Percentiles rank a stretch among this genome's conserved stretches.
These are phyloP conservation scores for Naegleria fowleri DNA, from an alignment of 208 protist species.

Conservation along the genomic window DNA sequence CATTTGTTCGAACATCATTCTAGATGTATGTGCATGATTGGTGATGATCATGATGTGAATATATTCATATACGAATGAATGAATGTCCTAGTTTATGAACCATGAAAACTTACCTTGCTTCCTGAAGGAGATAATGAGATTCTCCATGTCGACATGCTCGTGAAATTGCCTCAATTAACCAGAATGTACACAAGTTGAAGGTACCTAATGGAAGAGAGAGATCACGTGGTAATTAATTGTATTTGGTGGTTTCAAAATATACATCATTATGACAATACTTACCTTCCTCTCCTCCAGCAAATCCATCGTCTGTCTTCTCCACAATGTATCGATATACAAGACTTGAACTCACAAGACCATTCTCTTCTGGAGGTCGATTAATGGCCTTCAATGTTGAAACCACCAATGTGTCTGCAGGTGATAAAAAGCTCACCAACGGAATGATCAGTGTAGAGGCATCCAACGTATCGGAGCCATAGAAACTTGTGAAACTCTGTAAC, in stretches of 20 bases:
- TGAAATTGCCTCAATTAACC: constrained; percentile 47
- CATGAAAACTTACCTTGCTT: constrained; percentile 31
- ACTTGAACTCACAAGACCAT: constrained; percentile 39
- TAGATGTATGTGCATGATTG: neutral
- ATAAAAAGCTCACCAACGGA: constrained; percentile 49
- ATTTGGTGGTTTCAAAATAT: too few species aligned
- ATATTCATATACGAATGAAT: too few species aligned
- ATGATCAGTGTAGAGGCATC: constrained; percentile 44
- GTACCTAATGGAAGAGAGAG: too few species aligned
- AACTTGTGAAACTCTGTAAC: constrained; percentile 38
- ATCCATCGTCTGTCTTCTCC: constrained; percentile 23
- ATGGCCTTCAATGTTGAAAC: constrained; percentile 43
- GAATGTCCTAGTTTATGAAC: too few species aligned
- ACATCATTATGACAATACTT: too few species aligned
- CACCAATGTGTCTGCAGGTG: constrained; percentile 43
- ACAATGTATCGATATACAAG: constrained; percentile 45
- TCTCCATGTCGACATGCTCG: constrained; percentile 23
- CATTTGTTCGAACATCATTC: constrained; percentile 56
- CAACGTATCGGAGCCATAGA: constrained; percentile 37
- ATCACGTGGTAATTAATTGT: too few species aligned
- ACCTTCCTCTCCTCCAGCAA: constrained; percentile 39
- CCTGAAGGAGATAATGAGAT: constrained; percentile 30
- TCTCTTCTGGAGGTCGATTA: constrained; percentile 38
- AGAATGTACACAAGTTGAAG: constrained; percentile 54
- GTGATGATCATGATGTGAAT: too few species aligned